Evolutionary conservation across 2,329 filamentous ascomycete genomes (phyloP), one percentile per base, ranked within the genome.

Genomic region (Colletotrichum sublineola): DNA sequence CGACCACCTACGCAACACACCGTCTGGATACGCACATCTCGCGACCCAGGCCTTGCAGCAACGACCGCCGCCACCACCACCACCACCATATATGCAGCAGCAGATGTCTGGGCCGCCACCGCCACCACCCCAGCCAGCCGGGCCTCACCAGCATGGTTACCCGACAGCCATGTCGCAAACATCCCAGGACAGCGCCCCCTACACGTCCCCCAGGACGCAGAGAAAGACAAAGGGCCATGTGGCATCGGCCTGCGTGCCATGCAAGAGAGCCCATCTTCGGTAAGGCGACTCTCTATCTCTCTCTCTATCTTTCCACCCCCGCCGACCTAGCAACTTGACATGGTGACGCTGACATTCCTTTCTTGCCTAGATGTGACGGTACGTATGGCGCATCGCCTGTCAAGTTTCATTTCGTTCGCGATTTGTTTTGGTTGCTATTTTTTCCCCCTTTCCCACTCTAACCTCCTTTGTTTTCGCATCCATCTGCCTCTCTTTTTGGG

Each of bases 191-290:
- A 80, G 80, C 33, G 81, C 84, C 46, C 80, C 84, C 3, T 87
- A 86, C 74, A 82, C 84, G 14, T 90, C 89, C 50, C 88, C 89
- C 2, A 91, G 90, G 76, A 85, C 88, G 8, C 89, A 91, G 74
- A 86, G 90, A 75, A 92, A 92, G 80, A 91, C 92, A 7, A 94
- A 94, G 79, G 92, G 93, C 18, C 94, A 96, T 83, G 94, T 96
- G 65, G 93, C 93, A 63, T 95, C 93, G 46, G 94, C 94, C 36
- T 96, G 94, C 80, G 91, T 96, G 76, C 94, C 94, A 73, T 96
- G 94, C 84, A 96, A 96, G 80, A 91, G 90, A 81, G 94, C 94
- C 48, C 94, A 96, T 87, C 87, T 96, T 75, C 86, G 90, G 89
- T 91, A 82, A 79, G 84, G 76, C 70, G n/a, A 48, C 46, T 5